Base-by-base conservation (phyloP, 768 basidiomycete genomes). In the Coprinopsis sp. region DNA sequence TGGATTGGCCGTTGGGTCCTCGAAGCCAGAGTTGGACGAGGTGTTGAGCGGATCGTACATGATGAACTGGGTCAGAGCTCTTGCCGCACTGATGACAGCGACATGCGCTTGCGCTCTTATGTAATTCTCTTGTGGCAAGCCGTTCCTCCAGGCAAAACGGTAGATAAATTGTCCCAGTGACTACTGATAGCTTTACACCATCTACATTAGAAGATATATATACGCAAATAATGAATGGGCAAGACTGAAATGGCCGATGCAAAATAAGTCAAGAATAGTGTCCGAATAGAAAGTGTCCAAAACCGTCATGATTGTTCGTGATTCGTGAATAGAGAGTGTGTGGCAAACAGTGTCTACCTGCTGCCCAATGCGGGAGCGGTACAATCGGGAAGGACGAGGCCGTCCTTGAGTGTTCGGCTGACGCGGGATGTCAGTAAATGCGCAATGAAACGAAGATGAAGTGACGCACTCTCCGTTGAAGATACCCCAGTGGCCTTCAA, bases 31-130 rank as follows among this genome's bases (percentile, higher is more conserved):
- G 33, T 67, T 69, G 6, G 78, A n/a, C n/a, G n/a, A 75, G 21
- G 81, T 77, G 56, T 64, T 72, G 16, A 91, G 77, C 19, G 88
- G 88, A 64, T 90, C 88, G 60, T 79, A 84, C 82, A 87, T 84
- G 48, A 42, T 40, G 7, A 42, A 23, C 14, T 22, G 19, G 25
- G 33, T 19, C 18, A 16, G 36, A 21, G 11, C 3, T 14, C 28
- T 31, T 14, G 23, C 28, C 28, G 11, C 19, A 18, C 16, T 14
- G 16, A 18, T 12, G 18, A 37, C 34, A 37, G 34, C 34, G 34
- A 18, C 12, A 6, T 21, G 6, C 6, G 19, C 16, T 5, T 25
- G 18, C 19, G 23, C 31, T 24, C 19, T 47, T 41, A 47, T 41
- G 46, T 40, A 42, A 28, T 44, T 6, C 12, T 37, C 22, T 30